phyloP scores from a whole-genome alignment of 345 rosid genomes.

The Moricandia arvensis region DNA sequence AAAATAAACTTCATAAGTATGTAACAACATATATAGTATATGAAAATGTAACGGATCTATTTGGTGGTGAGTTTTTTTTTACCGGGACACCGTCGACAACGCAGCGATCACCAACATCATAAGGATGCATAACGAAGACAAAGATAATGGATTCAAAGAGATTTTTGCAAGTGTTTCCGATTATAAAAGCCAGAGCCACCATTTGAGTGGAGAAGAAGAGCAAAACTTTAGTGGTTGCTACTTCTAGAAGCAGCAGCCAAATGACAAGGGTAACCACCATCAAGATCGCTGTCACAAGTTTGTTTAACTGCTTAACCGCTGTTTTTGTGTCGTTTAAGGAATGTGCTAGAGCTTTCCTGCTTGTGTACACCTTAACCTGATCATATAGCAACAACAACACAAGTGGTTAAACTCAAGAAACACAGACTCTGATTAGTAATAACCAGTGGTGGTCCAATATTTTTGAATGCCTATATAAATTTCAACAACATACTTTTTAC shows the following conservation, averaged over 20 bases:
- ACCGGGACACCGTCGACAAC: slow-evolving; percentile 81
- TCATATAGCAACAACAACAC: slow-evolving; percentile 8
- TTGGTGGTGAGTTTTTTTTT: not conserved
- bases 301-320: slow-evolving; percentile 79
- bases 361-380: slow-evolving; percentile 84
- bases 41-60: no score
- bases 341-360: slow-evolving; percentile 66
- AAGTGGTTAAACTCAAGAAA: not conserved
- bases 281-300: slow-evolving; percentile 63
- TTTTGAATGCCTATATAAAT: not conserved
- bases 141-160: slow-evolving; percentile 81
- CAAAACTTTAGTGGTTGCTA: slow-evolving; percentile 81
- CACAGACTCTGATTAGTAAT: not conserved
- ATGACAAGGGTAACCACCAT: slow-evolving; percentile 47
- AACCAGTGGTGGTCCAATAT: not conserved
- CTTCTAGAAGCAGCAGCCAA: slow-evolving; percentile 73
- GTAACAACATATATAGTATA: no score
- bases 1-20: no score
- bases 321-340: slow-evolving; percentile 86
- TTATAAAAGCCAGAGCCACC: slow-evolving; percentile 66
- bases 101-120: slow-evolving; percentile 79
- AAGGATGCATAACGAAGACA: slow-evolving; percentile 81
- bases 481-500: not conserved
- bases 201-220: slow-evolving; percentile 73
- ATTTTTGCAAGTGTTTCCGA: slow-evolving; percentile 80